A percentile compares a stretch with the other conserved stretches of the same genome.
Conservation (phyloP, 78 protist species). For the Guillardia theta region DNA sequence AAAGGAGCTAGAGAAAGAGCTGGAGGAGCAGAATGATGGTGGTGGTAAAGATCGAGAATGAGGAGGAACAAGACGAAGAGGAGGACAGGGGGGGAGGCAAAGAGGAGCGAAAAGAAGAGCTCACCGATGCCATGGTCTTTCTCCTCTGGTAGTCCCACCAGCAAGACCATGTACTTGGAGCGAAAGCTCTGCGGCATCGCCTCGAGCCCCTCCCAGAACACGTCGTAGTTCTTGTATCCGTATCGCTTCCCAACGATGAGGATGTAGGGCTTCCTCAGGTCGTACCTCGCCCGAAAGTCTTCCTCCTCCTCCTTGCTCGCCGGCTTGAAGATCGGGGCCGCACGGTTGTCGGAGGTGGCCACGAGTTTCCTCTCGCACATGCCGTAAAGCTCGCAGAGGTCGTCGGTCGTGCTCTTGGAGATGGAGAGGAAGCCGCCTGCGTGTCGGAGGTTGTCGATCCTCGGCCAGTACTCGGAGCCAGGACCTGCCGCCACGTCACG, state of each 20-base stretch:
- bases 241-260: not conserved
- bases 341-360: slow-evolving; percentile 7
- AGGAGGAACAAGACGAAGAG: not conserved
- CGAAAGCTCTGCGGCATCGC: not conserved
- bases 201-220: not conserved
- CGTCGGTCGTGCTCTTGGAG: not conserved
- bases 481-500: not conserved
- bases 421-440: slow-evolving; percentile 14
- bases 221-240: slow-evolving; percentile 19
- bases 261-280: not conserved
- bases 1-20: no score
- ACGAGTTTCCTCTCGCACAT: not conserved
- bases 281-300: not conserved
- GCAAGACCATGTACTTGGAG: not conserved
- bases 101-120: not conserved
- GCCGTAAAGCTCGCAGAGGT: slow-evolving; percentile 24
- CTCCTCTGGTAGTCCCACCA: not conserved
- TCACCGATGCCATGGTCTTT: not conserved
- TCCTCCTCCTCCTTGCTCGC: not conserved
- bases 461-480: slow-evolving; percentile 20
- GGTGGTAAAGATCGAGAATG: not conserved
- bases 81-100: not conserved
- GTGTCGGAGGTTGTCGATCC: not conserved
- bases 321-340: not conserved
- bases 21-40: no score